These are phyloP conservation scores for Fusarium bulbicola DNA, from an alignment of 2,329 filamentous ascomycete species.

Conservation along the genomic window DNA sequence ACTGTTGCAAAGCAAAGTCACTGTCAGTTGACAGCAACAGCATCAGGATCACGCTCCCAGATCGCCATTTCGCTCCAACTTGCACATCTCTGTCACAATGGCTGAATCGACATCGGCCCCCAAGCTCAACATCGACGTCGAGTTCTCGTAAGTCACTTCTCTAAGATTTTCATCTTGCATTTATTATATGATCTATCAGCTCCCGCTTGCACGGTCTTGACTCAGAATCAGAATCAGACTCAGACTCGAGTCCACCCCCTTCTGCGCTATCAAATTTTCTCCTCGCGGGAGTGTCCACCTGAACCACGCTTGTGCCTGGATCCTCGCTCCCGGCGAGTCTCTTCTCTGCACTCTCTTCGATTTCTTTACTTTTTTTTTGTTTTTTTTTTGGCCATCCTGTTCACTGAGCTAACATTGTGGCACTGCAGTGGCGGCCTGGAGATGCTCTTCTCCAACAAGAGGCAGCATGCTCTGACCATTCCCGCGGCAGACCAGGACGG, in stretches of 20 bases:
- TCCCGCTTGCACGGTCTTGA: conserved; percentile 17
- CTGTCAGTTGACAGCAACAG: conserved; percentile 1
- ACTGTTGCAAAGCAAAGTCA: conserved; percentile 25
- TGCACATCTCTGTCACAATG: conserved; percentile 22
- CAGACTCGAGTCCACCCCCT: conserved; percentile 12
- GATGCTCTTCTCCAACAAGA: conserved; percentile 88
- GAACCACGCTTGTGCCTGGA: conserved; percentile 33
- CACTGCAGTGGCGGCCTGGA: conserved; percentile 83
- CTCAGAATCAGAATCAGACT: background rate
- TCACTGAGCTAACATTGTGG: conserved; percentile 29
- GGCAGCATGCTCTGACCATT: conserved; percentile 75
- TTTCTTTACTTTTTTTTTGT: conserved; percentile 8
- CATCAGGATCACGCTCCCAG: background rate
- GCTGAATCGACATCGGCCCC: conserved; percentile 31
- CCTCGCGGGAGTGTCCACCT: conserved; percentile 13
- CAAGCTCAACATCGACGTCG: conserved; percentile 70
- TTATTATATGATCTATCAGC: conserved; percentile 42
- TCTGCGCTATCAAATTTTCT: conserved; percentile 9
- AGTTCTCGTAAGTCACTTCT: conserved; percentile 66
- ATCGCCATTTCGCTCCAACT: conserved; percentile 9
- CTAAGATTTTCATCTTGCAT: conserved; percentile 9
- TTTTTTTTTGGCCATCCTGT: conserved; percentile 11
- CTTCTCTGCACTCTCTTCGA: conserved; percentile 9
- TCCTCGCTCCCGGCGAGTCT: conserved; percentile 3
- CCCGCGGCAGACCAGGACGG: conserved; percentile 70